Conservation (phyloP, 2,329 filamentous ascomycete species). For the Aspergillus sp. region DNA sequence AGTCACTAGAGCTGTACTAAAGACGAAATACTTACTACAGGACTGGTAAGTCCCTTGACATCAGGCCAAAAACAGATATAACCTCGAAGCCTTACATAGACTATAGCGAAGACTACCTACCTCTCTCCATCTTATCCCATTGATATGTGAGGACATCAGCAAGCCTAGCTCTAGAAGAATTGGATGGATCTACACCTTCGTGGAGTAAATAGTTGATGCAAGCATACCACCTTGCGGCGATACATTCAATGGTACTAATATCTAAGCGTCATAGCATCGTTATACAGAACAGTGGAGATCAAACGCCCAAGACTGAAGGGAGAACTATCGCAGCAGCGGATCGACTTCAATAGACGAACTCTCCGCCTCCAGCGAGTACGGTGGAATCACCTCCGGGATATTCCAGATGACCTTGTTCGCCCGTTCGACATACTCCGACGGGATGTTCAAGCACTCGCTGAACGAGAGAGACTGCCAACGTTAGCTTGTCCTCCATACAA, state of each 20-base stretch:
- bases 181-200: background rate
- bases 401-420: slow-evolving; percentile 26
- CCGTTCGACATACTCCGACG: slow-evolving; percentile 19
- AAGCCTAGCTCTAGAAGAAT: background rate
- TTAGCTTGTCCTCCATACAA: background rate
- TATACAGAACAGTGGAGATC: background rate
- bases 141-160: background rate
- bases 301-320: too few relatives aligned
- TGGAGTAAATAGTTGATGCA: too few relatives aligned
- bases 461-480: slow-evolving; percentile 26
- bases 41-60: too few relatives aligned
- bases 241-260: too few relatives aligned
- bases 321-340: slow-evolving; percentile 12
- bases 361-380: slow-evolving; percentile 13
- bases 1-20: too few relatives aligned
- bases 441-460: slow-evolving; percentile 21
- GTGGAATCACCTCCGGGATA: slow-evolving; percentile 25
- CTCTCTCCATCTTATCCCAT: too few relatives aligned
- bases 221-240: too few relatives aligned
- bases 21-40: too few relatives aligned
- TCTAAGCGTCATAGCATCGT: too few relatives aligned
- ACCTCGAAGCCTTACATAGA: too few relatives aligned
- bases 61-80: too few relatives aligned
- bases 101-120: too few relatives aligned
- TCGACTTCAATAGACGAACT: slow-evolving; percentile 23